These are phyloP conservation scores for Maudiozyma pseudohumilis DNA, from an alignment of 805 yeast species.

Conservation along the genomic window DNA sequence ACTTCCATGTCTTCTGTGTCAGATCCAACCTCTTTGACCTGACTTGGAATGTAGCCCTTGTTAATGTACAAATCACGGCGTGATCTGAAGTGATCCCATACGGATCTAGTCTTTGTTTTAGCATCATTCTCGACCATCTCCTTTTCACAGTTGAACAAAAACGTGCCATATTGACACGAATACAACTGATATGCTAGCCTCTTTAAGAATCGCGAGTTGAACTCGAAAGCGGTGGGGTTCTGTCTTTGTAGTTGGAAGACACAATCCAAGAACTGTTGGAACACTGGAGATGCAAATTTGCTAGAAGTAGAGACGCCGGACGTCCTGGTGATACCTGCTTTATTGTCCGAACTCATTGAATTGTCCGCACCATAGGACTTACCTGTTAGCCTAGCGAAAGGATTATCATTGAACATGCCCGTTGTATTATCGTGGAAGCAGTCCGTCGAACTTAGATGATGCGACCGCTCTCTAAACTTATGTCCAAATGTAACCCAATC, in stretches of 20 bases:
- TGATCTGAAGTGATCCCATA: slow-evolving; percentile 89
- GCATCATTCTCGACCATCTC: slow-evolving; percentile 43
- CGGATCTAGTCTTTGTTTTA: slow-evolving; percentile 52
- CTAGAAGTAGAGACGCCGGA: slow-evolving; percentile 14
- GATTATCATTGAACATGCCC: background rate
- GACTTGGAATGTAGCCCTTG: slow-evolving; percentile 29
- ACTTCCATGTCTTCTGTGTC: slow-evolving; percentile 25
- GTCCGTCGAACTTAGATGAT: slow-evolving; percentile 53
- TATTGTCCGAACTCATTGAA: too few relatives aligned
- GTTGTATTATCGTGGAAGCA: slow-evolving; percentile 35
- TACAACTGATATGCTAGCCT: slow-evolving; percentile 78
- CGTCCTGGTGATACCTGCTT: background rate
- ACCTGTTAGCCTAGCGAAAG: background rate
- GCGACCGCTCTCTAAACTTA: slow-evolving; percentile 73
- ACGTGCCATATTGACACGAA: slow-evolving; percentile 93
- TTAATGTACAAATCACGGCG: slow-evolving; percentile 62
- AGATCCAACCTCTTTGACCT: slow-evolving; percentile 2
- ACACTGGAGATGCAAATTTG: slow-evolving; percentile 76
- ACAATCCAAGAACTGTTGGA: slow-evolving; percentile 89
- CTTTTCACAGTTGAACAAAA: slow-evolving; percentile 62
- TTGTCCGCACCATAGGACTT: background rate
- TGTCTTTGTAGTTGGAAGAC: slow-evolving; percentile 71
- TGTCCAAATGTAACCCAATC: slow-evolving; percentile 97
- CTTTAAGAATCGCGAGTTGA: slow-evolving; percentile 78
- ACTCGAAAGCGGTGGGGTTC: slow-evolving; percentile 67